Base-by-base conservation (phyloP, 1,284 basidiomycete species). In the Hemileccinum hortonii region DNA sequence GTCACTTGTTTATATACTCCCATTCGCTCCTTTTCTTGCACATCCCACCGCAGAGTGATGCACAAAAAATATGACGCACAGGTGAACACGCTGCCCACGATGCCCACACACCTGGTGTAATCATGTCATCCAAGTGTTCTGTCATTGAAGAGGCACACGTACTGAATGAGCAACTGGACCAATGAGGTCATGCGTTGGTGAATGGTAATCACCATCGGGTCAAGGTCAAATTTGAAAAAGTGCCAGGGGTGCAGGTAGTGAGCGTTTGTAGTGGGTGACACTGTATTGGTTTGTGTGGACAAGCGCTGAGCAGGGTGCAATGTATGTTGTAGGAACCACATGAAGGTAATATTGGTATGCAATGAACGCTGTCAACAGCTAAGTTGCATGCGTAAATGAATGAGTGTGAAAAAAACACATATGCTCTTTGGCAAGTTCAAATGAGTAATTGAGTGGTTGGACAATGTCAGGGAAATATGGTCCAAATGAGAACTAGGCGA, bases 291-390 rank as follows among this genome's bases (percentile, higher is more conserved):
- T 87, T 1, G 96, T 99, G 30, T 83, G 70, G n/a, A 91, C 69
- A 10, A 86, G 82, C 24, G 47, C 67, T 50, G 72, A 82, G 52
- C 77, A 82, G 36, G 75, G 87, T 30, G 82, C 87, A 57, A 96
- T 82, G 71, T 98, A 98, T 4, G 87, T 90, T 0, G 96, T 98
- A 0, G 96, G 95, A 3, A 99, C 94, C 55, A 98, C 90, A 43
- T 91, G 90, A 15, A 98, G 75, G 77, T 92, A 98, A 69, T 99
- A 98, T 68, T 97, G 94, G 71, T 94, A 98, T n/a, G 91, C 88
- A 52, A 92, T 79, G 70, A 96, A 96, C n/a, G 83, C 92, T 94
- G 61, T 36, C 10, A 22, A 2, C 16, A 35, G 15, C 10, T 49
- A 1, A 49, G 44, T 40, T 22, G 26, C 5, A 7, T 11, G 26